Percentiles rank a stretch among this genome's conserved stretches.
phyloP scores from a whole-genome alignment of 495 filamentous ascomycete genomes.

The Daldinia caldariorum region DNA sequence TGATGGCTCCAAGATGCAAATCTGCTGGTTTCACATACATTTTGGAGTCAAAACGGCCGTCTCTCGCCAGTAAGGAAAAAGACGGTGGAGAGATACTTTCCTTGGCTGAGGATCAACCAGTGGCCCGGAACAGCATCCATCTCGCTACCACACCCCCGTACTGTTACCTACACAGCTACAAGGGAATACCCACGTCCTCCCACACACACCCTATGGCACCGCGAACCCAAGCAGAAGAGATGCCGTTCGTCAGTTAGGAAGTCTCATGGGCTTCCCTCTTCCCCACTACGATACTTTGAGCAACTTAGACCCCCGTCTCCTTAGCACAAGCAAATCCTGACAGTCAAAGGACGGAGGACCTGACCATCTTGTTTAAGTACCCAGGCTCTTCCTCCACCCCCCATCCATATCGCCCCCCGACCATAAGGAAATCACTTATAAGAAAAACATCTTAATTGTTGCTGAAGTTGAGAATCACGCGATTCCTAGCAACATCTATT shows the following conservation, averaged over 20 bases:
- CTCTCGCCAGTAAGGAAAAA: slow-evolving; percentile 22
- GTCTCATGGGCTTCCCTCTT: slow-evolving; percentile 42
- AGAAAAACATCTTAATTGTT: slow-evolving; percentile 44
- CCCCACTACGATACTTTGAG: slow-evolving; percentile 43
- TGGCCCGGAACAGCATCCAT: slow-evolving; percentile 47
- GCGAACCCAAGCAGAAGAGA: slow-evolving; percentile 42
- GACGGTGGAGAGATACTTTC: slow-evolving; percentile 42
- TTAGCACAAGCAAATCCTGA: slow-evolving; percentile 30
- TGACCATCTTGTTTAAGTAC: slow-evolving; percentile 41
- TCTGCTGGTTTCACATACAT: slow-evolving; percentile 34
- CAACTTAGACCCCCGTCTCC: slow-evolving; percentile 34
- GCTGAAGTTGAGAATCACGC: slow-evolving; percentile 45
- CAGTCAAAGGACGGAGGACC: slow-evolving; percentile 30
- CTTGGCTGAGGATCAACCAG: slow-evolving; percentile 49
- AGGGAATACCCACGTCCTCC: slow-evolving; percentile 42
- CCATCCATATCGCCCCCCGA: slow-evolving; percentile 42
- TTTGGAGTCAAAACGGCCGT: slow-evolving; percentile 22
- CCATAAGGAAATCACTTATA: slow-evolving; percentile 43
- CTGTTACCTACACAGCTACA: slow-evolving; percentile 21
- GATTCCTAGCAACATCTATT: slow-evolving; percentile 37
- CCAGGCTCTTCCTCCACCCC: slow-evolving; percentile 38
- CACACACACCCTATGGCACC: slow-evolving; percentile 30
- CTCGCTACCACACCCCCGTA: slow-evolving; percentile 41
- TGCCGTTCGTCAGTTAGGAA: slow-evolving; percentile 45
- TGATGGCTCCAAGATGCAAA: slow-evolving; percentile 19